Base-by-base conservation (phyloP, 108 stramenopile species). In the Pinguiococcus pyrenoidosus region DNA sequence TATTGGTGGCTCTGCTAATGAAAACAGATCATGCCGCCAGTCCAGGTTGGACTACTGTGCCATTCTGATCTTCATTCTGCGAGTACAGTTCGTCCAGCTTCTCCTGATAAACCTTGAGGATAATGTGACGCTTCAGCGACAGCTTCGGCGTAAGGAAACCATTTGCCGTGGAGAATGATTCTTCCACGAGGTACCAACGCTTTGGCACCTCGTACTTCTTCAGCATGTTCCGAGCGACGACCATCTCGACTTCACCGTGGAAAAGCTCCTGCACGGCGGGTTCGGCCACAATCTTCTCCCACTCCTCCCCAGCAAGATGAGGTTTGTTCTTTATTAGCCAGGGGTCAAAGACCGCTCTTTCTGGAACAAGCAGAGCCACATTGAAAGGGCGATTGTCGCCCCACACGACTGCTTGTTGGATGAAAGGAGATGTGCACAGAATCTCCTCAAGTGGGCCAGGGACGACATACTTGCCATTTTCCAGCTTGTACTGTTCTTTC, bases 391-490 rank as follows among this genome's bases (percentile, higher is more conserved):
- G 62, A 54, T 89, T 84, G 4, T 78, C 84, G 40, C 92, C 92
- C 51, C 56, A 75, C 25, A 95, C 65, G 6, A 91, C 82, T 14
- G 84, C 79, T 46, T 56, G 53, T 66, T 94, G 92, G 38, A 95
- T 79, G 68, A 82, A 89, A 10, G 78, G 75, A 27, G 81, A 83
- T 54, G 83, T 72, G 2, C 78, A 72, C 49, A 89, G 79, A 1
- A 83, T 81, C 44, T 83, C 80, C 64, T 95, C 92, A 32, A 95
- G 74, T 1, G 86, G 84, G 1, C 83, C 76, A 2, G 89, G 89
- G 23, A 76, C 77, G 4, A 95, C 86, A 46, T 89, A 91, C 54
- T 91, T 90, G 2, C 92, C 92, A 72, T 96, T 96, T 46, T 90
- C 89, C 41, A 96, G 79, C 64, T 96, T 96, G 75, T 85, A 96